Base-by-base conservation (phyloP, 148 eudicot genomes). In the Talinum fruticosum region DNA sequence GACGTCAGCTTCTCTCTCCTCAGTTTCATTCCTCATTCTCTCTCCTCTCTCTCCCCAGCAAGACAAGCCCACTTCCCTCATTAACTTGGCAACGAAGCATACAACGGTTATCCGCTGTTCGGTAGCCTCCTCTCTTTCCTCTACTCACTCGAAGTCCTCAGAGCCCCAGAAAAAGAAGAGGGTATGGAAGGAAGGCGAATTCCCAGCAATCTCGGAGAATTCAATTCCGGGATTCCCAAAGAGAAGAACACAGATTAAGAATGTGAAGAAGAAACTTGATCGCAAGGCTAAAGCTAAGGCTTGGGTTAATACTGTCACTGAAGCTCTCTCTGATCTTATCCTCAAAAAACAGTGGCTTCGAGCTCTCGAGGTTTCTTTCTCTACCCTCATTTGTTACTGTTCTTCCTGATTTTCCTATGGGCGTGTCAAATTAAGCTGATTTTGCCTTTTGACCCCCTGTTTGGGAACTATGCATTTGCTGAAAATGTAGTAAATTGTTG, bases 301-400 rank as follows among this genome's bases (percentile, higher is more conserved):
- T 26, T 96, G 99, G 99, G 99, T 75, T 71, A 85, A 79, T 66
- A 96, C 97, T 64, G 99, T 96, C 37, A 90, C 99, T 72, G 97
- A 96, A 73, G 51, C 92, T 53, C 87, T 96, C 24, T 88, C 97
- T 69, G 91, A 96, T 26, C 87, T 81, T 49, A 89, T 96, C 80
- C 78, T 73, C 8, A 90, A 88, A 38, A 96, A 93, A 78, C 92
- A 88, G 21, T 96, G 99, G 99, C 76, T n/a, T 19, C 84, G 85
- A 71, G 97, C 99, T 78, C 97, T 96, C 78, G 81, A 93, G 97
- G 99, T 82, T 13, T 23, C 72, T 26, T n/a, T 88, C 38, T n/a
- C 16, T 21, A 26, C 45, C 1, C 47, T 53, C n/a, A 21, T 13
- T 26, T 37, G 34, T n/a, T 34, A 51, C 15, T 81, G 7, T 59